phyloP scores from a whole-genome alignment of 2,329 filamentous ascomycete genomes.

The Dryadomyces quercivorus region DNA sequence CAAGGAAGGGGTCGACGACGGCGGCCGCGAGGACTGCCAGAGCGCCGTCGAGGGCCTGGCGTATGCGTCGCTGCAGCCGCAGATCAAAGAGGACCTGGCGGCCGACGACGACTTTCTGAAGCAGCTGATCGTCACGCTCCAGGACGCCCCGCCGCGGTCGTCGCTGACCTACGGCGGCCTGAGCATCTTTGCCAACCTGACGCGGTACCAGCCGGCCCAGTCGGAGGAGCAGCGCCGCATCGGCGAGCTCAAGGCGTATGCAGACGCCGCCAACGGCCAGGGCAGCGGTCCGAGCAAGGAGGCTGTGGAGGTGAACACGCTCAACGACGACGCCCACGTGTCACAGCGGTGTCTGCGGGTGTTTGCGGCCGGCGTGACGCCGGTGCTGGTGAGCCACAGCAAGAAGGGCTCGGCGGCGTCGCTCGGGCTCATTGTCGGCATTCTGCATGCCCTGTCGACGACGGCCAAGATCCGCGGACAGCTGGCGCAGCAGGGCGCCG shows the following conservation, averaged over 20 bases:
- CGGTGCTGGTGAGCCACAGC: slow-evolving; percentile 63
- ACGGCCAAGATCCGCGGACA: slow-evolving; percentile 62
- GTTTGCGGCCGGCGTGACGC: slow-evolving; percentile 66
- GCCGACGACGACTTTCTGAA: slow-evolving; percentile 57
- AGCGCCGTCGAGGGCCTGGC: slow-evolving; percentile 83
- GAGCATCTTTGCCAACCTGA: slow-evolving; percentile 77
- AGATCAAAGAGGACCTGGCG: slow-evolving; percentile 70
- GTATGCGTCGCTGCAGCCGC: slow-evolving; percentile 77
- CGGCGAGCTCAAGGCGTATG: slow-evolving; percentile 85
- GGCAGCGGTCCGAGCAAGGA: background rate
- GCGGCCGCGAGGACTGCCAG: slow-evolving; percentile 41
- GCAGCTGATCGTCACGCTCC: slow-evolving; percentile 52
- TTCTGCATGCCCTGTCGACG: slow-evolving; percentile 66
- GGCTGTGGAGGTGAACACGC: slow-evolving; percentile 41
- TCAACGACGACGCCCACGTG: slow-evolving; percentile 69
- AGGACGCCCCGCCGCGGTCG: slow-evolving; percentile 47
- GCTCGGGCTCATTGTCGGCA: slow-evolving; percentile 59
- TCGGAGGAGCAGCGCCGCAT: slow-evolving; percentile 91
- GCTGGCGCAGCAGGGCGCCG: slow-evolving; percentile 86
- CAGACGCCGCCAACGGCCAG: slow-evolving; percentile 61
- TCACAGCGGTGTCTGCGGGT: slow-evolving; percentile 62
- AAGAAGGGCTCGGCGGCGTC: slow-evolving; percentile 61
- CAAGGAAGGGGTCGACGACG: background rate
- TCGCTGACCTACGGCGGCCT: slow-evolving; percentile 74
- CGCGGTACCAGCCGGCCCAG: slow-evolving; percentile 61